Evolutionary conservation across 345 rosid genomes (phyloP).

Genomic region (Bruguiera gymnorhiza): DNA sequence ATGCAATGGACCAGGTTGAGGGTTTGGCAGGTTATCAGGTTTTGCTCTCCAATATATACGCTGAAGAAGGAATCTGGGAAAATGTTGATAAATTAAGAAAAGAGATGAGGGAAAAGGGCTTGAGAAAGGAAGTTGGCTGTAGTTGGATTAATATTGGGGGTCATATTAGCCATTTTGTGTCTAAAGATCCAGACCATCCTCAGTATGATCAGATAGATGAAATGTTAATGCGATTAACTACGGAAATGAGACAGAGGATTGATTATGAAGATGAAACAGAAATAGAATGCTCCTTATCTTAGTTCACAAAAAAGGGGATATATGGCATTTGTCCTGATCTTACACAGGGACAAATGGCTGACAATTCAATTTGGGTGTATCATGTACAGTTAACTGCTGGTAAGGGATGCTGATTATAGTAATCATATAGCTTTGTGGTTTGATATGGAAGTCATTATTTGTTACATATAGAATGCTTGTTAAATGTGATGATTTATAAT

Average conservation of each 20-base stretch:
- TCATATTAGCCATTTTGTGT: constrained; percentile 48
- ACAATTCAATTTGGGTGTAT: background rate
- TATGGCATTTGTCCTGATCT: background rate
- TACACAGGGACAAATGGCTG: constrained; percentile 2
- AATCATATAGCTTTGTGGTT: background rate
- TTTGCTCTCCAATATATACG: constrained; percentile 82
- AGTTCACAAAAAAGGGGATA: constrained; percentile 6
- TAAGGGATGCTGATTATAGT: constrained; percentile 3
- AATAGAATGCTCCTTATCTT: constrained; percentile 15
- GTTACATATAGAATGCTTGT: background rate
- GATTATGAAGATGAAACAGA: constrained; percentile 48
- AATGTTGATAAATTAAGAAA: constrained; percentile 66
- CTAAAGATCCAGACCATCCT: constrained; percentile 63
- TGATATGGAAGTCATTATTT: background rate
- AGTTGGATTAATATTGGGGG: constrained; percentile 74
- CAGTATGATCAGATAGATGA: constrained; percentile 47
- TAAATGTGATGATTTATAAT: constrained; percentile 1
- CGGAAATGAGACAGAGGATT: constrained; percentile 52
- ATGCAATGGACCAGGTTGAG: constrained; percentile 39
- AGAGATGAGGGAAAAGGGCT: constrained; percentile 66
- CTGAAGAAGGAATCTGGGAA: constrained; percentile 73
- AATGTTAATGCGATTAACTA: constrained; percentile 46
- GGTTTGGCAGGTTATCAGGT: constrained; percentile 62
- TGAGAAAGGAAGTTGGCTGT: constrained; percentile 66
- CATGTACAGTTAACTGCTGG: background rate